Evolutionary conservation across 2,329 filamentous ascomycete species (phyloP), one percentile per base, ranked within the genome.

Genomic region (Lecanosticta acicola): DNA sequence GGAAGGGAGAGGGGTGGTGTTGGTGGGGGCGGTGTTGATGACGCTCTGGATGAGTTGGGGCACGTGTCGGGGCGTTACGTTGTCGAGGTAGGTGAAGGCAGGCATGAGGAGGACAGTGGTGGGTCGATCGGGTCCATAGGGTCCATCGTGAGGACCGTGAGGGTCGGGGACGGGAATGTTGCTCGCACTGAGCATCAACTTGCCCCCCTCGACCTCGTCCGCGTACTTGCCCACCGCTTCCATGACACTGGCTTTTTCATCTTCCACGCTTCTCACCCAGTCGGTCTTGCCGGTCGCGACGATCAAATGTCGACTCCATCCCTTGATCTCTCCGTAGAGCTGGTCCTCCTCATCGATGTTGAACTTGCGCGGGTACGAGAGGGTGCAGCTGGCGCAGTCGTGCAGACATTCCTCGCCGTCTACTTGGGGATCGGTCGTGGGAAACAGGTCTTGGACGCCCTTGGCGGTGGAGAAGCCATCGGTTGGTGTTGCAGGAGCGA

Each of bases 241-340:
- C 74, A 79, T 79, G 43, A 80, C 66, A 46, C 73, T 78, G 38
- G 73, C 77, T 56, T 86, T 83, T 73, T 97, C 93, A 62, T 97
- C 86, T 46, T 79, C 81, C 37, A 95, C 87, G 70, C 94, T 85
- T 49, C 87, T 72, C 62, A 91, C 85, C 93, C 93, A 98, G 68
- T 98, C 93, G 19, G 83, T 78, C 78, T 96, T 95, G 50, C 89
- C 87, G n/a, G 93, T 98, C 18, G 88, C 93, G 13, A 97, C 88
- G 24, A 98, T 72, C 51, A 95, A 65, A 68, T 98, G 93, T 16
- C 89, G 93, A 60, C 80, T 83, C 85, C 88, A 97, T 29, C 82
- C 87, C 61, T 88, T 86, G 52, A 96, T 79, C 48, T 85, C 75
- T 1, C 91, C 93, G 63, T 94, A 97, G 39, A 98, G 71, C 58